phyloP scores from a whole-genome alignment of 139 green algal genomes.

The Picochlorum sp. region DNA sequence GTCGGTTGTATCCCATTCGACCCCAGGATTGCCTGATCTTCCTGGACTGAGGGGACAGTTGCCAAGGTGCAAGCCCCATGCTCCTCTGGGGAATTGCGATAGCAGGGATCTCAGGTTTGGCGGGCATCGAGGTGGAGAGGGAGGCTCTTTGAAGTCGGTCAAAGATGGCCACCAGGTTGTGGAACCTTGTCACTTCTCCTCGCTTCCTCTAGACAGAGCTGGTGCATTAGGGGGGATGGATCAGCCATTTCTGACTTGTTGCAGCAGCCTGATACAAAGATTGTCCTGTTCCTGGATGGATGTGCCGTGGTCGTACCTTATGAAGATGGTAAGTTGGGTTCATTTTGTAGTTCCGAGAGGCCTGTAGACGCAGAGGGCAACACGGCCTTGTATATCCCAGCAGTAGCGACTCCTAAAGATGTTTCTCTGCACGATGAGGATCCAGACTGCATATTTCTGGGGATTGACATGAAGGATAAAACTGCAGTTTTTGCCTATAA shows the following conservation, averaged over 20 bases:
- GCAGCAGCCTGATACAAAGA: not conserved
- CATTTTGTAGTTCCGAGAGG: not conserved
- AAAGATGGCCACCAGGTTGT: too few relatives aligned
- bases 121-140: too few relatives aligned
- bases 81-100: too few relatives aligned
- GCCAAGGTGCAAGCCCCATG: too few relatives aligned
- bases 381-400: not conserved
- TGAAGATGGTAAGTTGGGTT: not conserved
- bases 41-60: too few relatives aligned
- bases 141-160: too few relatives aligned
- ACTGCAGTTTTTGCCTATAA: slow-evolving; percentile 29
- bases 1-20: too few relatives aligned
- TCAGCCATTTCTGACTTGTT: too few relatives aligned
- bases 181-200: slow-evolving; percentile 28
- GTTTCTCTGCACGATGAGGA: not conserved
- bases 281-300: slow-evolving; percentile 8
- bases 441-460: slow-evolving; percentile 16
- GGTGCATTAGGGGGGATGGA: slow-evolving; percentile 19
- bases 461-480: not conserved
- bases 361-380: slow-evolving; percentile 1
- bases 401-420: not conserved
- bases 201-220: slow-evolving; percentile 35
- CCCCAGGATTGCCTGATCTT: too few relatives aligned
- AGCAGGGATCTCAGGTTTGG: too few relatives aligned
- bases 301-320: slow-evolving; percentile 12